Evolutionary conservation across 495 filamentous ascomycete genomes (phyloP).

Genomic region (Terfezia boudieri): DNA sequence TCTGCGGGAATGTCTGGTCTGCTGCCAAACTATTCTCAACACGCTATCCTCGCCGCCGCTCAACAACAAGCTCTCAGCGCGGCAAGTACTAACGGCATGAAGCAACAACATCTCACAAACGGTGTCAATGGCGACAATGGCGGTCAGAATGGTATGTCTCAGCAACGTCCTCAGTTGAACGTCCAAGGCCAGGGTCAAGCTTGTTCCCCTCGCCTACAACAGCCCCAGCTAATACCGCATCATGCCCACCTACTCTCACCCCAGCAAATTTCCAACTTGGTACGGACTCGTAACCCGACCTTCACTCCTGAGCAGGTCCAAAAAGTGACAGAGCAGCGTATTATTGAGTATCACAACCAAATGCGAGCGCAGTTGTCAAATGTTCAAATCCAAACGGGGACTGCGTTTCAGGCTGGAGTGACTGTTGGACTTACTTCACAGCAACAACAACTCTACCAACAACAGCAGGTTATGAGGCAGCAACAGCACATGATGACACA

Average conservation of each 20-base stretch:
- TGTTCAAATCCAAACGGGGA: slow-evolving; percentile 7
- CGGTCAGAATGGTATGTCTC: slow-evolving; percentile 6
- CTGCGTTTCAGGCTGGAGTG: slow-evolving; percentile 1
- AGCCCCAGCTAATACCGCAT: background rate
- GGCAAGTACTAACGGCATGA: slow-evolving; percentile 6
- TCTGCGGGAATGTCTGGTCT: slow-evolving; percentile 4
- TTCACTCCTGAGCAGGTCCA: slow-evolving; percentile 12
- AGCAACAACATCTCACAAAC: slow-evolving; percentile 2
- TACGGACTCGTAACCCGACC: background rate
- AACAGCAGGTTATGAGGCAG: slow-evolving; percentile 7
- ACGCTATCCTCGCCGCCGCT: slow-evolving; percentile 7
- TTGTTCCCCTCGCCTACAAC: background rate
- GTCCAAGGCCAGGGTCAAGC: background rate
- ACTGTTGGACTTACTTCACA: background rate
- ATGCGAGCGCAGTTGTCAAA: slow-evolving; percentile 7
- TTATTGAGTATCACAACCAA: slow-evolving; percentile 6
- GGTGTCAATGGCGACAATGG: slow-evolving; percentile 6
- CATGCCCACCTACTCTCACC: background rate
- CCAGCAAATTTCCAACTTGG: background rate
- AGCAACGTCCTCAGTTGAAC: background rate
- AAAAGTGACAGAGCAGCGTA: slow-evolving; percentile 16
- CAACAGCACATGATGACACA: slow-evolving; percentile 1
- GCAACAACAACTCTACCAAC: slow-evolving; percentile 1
- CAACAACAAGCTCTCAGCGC: slow-evolving; percentile 7
- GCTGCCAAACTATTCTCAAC: slow-evolving; percentile 12